phyloP scores from a whole-genome alignment of 2,329 filamentous ascomycete genomes.

The Talaromyces sp. region DNA sequence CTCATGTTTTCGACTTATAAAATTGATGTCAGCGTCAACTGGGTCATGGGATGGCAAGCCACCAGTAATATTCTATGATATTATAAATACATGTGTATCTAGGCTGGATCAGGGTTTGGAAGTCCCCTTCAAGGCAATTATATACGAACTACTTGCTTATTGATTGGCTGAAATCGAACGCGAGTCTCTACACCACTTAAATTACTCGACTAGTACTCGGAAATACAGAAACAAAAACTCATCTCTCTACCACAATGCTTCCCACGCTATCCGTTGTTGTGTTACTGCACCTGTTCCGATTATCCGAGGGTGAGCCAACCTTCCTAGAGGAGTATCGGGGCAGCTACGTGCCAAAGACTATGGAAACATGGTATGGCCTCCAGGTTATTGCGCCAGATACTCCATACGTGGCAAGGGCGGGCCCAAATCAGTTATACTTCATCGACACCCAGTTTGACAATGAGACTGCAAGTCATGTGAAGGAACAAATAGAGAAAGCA shows the following conservation, averaged over 20 bases:
- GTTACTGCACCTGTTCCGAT: constrained; percentile 9
- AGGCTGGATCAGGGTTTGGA: too few relatives aligned
- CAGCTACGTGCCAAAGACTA: constrained; percentile 15
- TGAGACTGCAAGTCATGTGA: constrained; percentile 17
- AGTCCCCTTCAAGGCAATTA: too few relatives aligned
- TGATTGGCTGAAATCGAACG: too few relatives aligned
- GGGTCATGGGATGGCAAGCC: not conserved
- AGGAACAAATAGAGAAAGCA: constrained; percentile 17
- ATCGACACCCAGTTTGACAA: constrained; percentile 16
- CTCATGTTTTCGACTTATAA: too few relatives aligned
- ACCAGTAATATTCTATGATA: too few relatives aligned
- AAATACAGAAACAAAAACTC: too few relatives aligned
- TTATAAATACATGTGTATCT: too few relatives aligned
- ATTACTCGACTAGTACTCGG: too few relatives aligned
- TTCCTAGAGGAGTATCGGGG: constrained; percentile 17
- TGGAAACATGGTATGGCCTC: constrained; percentile 10
- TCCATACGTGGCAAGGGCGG: constrained; percentile 16
- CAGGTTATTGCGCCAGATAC: constrained; percentile 18
- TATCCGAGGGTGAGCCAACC: constrained; percentile 11
- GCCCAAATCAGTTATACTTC: constrained; percentile 16
- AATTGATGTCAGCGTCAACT: not conserved
- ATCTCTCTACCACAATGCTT: not conserved
- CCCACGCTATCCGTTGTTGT: not conserved
- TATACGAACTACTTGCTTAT: too few relatives aligned
- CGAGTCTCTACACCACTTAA: too few relatives aligned